Conservation (phyloP, 2,329 filamentous ascomycete species). For the Exophiala sideris region DNA sequence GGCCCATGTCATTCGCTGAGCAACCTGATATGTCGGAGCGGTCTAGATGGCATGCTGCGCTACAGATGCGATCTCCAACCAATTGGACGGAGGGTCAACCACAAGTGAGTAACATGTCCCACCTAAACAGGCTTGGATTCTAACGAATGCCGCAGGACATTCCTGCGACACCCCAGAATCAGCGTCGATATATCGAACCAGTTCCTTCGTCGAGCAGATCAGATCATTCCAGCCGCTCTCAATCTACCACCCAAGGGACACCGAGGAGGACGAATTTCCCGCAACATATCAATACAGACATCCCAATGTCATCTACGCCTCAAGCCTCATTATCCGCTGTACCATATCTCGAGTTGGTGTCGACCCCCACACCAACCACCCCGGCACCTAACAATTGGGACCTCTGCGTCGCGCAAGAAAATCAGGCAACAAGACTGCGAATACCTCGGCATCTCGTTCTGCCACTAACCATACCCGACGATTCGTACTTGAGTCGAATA, state of each 20-base stretch:
- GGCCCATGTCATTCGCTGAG: not conserved
- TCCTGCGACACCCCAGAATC: too few species aligned
- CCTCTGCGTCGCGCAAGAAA: constrained; percentile 19
- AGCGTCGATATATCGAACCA: not conserved
- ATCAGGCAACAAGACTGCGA: constrained; percentile 11
- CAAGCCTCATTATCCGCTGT: not conserved
- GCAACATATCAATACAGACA: constrained; percentile 2
- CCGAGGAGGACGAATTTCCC: not conserved
- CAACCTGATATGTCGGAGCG: constrained; percentile 7
- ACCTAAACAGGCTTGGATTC: not conserved
- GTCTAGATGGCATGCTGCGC: constrained; percentile 17
- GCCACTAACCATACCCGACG: constrained; percentile 17
- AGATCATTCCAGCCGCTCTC: not conserved
- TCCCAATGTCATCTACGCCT: not conserved
- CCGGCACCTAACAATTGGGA: constrained; percentile 8
- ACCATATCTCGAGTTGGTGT: constrained; percentile 10
- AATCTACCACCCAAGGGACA: not conserved
- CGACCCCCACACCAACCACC: not conserved
- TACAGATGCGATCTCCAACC: constrained; percentile 12
- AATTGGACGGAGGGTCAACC: not conserved
- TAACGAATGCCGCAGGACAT: not conserved
- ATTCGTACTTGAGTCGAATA: constrained; percentile 21
- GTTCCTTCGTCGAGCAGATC: not conserved
- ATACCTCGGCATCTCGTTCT: constrained; percentile 20
- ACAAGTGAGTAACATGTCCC: not conserved